These are phyloP conservation scores for Lithospermum erythrorhizon DNA, from an alignment of 257 asterid genomes.

Conservation along the genomic window DNA sequence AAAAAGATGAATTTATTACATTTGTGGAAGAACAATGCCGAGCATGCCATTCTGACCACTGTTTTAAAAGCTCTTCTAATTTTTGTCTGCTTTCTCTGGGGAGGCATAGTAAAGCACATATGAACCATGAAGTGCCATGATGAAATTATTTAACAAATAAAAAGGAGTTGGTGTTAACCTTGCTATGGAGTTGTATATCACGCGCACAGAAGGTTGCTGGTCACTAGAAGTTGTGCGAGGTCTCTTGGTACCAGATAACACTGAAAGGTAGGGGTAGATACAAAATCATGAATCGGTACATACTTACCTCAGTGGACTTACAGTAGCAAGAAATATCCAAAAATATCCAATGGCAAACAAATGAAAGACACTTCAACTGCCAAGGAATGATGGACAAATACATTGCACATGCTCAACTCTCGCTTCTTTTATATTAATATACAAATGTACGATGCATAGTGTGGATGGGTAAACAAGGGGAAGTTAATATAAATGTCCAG, in stretches of 20 bases:
- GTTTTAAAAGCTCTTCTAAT: slow-evolving; percentile 74
- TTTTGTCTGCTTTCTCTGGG: slow-evolving; percentile 79
- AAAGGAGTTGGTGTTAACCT: slow-evolving; percentile 28
- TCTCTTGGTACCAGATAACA: slow-evolving; percentile 70
- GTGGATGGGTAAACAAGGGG: too few relatives aligned
- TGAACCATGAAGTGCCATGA: neutral
- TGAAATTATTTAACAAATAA: neutral
- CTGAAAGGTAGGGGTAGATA: slow-evolving; percentile 35
- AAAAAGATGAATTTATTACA: slow-evolving; percentile 25
- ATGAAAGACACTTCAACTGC: neutral
- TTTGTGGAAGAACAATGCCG: slow-evolving; percentile 43
- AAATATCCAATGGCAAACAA: neutral
- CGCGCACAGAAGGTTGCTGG: slow-evolving; percentile 69
- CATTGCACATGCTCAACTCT: neutral
- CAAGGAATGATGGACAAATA: neutral
- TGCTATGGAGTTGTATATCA: slow-evolving; percentile 55
- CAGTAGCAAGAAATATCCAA: neutral
- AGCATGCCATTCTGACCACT: slow-evolving; percentile 93
- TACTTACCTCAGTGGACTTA: slow-evolving; percentile 6
- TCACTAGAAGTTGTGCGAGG: slow-evolving; percentile 52
- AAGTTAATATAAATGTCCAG: too few relatives aligned
- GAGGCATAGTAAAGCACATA: slow-evolving; percentile 9
- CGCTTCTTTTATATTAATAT: too few relatives aligned
- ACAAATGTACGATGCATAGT: too few relatives aligned
- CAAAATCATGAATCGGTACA: slow-evolving; percentile 15